Evolutionary conservation across 2,329 filamentous ascomycete species (phyloP).

Genomic region (Metarhizium robertsii): DNA sequence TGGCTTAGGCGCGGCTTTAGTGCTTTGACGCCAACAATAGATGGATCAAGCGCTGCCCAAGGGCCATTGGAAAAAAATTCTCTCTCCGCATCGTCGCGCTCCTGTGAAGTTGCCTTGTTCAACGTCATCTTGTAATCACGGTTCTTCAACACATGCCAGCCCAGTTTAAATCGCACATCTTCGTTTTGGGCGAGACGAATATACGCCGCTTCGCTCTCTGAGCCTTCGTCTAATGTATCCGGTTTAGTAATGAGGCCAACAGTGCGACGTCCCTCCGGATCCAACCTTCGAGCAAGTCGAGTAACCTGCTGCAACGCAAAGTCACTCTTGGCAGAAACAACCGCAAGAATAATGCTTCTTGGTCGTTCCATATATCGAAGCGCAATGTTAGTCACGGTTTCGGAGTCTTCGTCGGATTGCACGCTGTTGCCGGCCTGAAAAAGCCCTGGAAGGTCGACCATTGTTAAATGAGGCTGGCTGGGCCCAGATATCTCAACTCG

Average conservation of each 20-base stretch:
- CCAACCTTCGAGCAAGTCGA: constrained; percentile 25
- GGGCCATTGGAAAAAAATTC: constrained; percentile 32
- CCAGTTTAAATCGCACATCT: constrained; percentile 36
- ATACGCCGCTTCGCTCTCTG: constrained; percentile 29
- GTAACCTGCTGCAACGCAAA: constrained; percentile 49
- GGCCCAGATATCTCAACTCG: constrained; percentile 38
- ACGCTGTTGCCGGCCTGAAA: constrained; percentile 36
- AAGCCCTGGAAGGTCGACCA: constrained; percentile 50
- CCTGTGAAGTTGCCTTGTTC: constrained; percentile 14
- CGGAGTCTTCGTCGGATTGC: constrained; percentile 32
- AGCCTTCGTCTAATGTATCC: constrained; percentile 25
- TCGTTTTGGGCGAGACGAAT: constrained; percentile 33
- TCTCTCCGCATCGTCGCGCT: constrained; percentile 30
- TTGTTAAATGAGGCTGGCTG: constrained; percentile 40
- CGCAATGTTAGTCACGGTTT: constrained; percentile 37
- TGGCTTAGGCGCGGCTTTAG: constrained; percentile 40
- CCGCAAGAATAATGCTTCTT: constrained; percentile 50
- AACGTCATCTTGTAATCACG: constrained; percentile 24
- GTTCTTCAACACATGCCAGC: constrained; percentile 45
- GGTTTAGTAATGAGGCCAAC: constrained; percentile 50
- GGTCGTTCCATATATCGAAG: constrained; percentile 46
- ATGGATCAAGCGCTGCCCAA: constrained; percentile 26
- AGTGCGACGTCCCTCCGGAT: constrained; percentile 29
- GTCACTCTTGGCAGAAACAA: constrained; percentile 45
- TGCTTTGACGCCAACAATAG: constrained; percentile 34